Conservation (phyloP, 148 eudicot species). For the Heliosperma pusillum region DNA sequence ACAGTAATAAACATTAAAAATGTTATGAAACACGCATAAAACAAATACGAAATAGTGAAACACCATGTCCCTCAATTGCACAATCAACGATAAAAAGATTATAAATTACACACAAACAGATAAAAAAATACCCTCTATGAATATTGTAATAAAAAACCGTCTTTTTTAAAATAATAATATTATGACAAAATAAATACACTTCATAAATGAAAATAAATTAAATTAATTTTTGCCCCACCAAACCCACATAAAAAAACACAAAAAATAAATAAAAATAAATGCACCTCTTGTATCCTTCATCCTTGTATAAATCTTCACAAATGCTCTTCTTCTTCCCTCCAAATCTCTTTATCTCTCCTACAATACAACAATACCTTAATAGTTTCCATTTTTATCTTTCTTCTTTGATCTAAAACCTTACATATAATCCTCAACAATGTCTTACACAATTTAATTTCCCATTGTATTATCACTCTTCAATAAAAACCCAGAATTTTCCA, state of each 20-base stretch:
- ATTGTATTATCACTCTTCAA: not conserved
- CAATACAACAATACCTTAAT: not conserved
- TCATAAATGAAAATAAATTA: not conserved
- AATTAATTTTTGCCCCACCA: not conserved
- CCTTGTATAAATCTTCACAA: not conserved
- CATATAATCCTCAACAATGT: conserved; percentile 2
- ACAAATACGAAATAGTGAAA: too few relatives aligned
- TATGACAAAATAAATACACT: too few relatives aligned
- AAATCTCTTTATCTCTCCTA: not conserved
- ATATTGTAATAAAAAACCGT: too few relatives aligned
- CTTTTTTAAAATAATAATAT: too few relatives aligned
- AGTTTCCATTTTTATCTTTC: conserved; percentile 6
- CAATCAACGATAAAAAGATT: too few relatives aligned
- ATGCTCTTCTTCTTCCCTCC: conserved; percentile 4
- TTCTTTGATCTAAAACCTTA: not conserved
- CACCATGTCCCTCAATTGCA: too few relatives aligned
- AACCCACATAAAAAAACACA: not conserved
- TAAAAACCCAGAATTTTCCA: not conserved
- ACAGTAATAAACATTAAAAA: too few relatives aligned
- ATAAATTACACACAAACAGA: too few relatives aligned
- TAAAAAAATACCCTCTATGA: too few relatives aligned
- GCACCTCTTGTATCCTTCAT: not conserved
- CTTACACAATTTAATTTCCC: not conserved
- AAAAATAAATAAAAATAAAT: not conserved
- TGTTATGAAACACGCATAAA: too few relatives aligned